Base-by-base conservation (phyloP, 2,329 filamentous ascomycete species). In the Tothia fuscella region DNA sequence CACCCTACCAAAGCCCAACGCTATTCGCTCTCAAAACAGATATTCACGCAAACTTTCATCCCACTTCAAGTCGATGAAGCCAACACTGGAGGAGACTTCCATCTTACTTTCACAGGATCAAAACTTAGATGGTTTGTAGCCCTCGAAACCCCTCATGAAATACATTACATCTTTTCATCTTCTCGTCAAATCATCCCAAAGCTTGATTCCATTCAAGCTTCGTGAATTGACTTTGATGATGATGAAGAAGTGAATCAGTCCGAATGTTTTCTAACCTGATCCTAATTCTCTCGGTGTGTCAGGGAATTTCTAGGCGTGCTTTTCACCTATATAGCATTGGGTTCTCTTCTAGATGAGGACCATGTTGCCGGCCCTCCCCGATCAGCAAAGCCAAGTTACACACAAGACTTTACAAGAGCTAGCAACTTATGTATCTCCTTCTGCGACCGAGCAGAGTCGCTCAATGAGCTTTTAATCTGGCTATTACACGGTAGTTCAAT, bases 361-460 rank as follows among this genome's bases (percentile, higher is more conserved):
- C 13, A 34, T 17, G 9, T 9, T 7, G 33, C 29, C 25, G 39
- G 34, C 26, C 30, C 29, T 3, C 21, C 29, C 22, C 19, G 29
- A n/a, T 21, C 21, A 17, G 21, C 22, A 33, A 31, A 31, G 16
- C 25, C 24, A 16, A 29, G 22, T 12, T 41, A 35, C 20, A 29
- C 29, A 2, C 29, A 21, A 9, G 39, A 41, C 19, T 31, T 41
- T 19, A 41, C 39, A 9, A 17, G 28, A 12, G 39, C 39, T 14
- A 41, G 39, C 21, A 41, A 41, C 34, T 31, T 41, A 1, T 41
- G 39, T 19, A 31, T 41, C 26, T 29, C 26, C 5, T 41, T 41
- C 19, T 41, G 39, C 21, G 39, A 41, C 34, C 39, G 39, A 10
- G 29, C 39, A 14, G 39, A 41, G 39, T 41, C 39, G n/a, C 26